Percentiles rank a stretch among this genome's conserved stretches.
Conservation (phyloP, 78 protist genomes). For the Bodo saltans region DNA sequence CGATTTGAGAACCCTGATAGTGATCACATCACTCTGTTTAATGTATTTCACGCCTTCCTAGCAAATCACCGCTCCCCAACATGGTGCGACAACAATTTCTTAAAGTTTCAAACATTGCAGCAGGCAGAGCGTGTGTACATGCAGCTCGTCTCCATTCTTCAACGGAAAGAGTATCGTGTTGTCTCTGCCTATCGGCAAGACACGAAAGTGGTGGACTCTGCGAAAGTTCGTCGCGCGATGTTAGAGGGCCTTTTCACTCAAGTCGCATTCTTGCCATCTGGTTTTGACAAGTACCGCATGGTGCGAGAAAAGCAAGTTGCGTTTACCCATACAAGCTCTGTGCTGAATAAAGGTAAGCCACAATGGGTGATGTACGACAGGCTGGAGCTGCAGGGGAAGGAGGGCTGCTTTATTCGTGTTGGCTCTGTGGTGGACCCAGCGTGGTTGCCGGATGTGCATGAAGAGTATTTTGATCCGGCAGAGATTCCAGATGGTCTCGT, state of each 20-base stretch:
- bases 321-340: neutral
- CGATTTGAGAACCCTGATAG: conserved; percentile 90
- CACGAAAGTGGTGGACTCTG: neutral
- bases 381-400: neutral
- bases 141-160: conserved; percentile 58
- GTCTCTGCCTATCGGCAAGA: neutral
- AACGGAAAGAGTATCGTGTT: no score
- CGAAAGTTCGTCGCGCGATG: neutral
- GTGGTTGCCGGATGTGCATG: neutral
- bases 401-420: neutral
- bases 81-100: conserved; percentile 81
- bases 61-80: neutral
- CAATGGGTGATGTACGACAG: neutral
- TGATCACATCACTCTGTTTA: conserved; percentile 94
- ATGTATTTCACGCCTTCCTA: conserved; percentile 92
- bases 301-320: neutral
- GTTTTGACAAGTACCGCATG: no score
- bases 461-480: neutral
- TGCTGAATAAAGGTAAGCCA: neutral
- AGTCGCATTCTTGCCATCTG: no score
- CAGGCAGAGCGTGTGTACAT: conserved; percentile 85
- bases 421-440: neutral
- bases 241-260: neutral
- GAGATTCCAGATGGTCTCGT: no score
- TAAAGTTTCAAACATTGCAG: conserved; percentile 79